These are phyloP conservation scores for Juncus inflexus DNA, from an alignment of 176 grass and related monocot species.

Conservation along the genomic window DNA sequence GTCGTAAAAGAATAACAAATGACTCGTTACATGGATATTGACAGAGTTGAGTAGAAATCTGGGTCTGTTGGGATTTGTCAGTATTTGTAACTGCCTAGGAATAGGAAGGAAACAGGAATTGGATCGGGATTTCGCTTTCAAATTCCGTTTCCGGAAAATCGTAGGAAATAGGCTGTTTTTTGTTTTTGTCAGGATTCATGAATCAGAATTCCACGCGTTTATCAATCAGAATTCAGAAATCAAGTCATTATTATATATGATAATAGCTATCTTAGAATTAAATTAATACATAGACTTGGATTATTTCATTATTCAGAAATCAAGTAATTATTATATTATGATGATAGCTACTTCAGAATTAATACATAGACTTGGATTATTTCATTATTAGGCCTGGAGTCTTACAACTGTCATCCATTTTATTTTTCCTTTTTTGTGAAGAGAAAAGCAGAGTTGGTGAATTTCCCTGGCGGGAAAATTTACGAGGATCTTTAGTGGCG, in stretches of 20 bases:
- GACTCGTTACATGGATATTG: too few species aligned
- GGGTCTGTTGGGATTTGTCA: slow-evolving; percentile 5
- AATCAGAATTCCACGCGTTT: neutral
- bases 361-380: neutral
- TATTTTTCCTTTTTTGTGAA: too few species aligned
- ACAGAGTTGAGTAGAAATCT: too few species aligned
- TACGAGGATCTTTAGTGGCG: neutral
- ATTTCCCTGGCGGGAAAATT: too few species aligned
- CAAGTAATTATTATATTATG: too few species aligned
- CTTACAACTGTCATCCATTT: neutral
- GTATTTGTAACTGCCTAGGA: slow-evolving; percentile 7
- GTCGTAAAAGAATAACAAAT: too few species aligned
- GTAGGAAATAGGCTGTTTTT: slow-evolving; percentile 4
- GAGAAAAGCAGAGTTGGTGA: too few species aligned
- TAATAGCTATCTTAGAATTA: neutral
- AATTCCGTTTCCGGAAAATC: slow-evolving; percentile 1
- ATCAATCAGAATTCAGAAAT: neutral
- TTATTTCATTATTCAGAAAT: neutral
- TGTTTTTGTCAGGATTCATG: neutral
- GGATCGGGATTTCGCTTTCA: slow-evolving; percentile 8
- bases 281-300: neutral
- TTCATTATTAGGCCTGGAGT: neutral
- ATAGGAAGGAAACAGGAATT: neutral
- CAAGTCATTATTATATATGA: too few species aligned
- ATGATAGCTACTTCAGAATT: neutral